phyloP scores from a whole-genome alignment of 305 asterid genomes.

The Fraxinus xanthoxyloides region DNA sequence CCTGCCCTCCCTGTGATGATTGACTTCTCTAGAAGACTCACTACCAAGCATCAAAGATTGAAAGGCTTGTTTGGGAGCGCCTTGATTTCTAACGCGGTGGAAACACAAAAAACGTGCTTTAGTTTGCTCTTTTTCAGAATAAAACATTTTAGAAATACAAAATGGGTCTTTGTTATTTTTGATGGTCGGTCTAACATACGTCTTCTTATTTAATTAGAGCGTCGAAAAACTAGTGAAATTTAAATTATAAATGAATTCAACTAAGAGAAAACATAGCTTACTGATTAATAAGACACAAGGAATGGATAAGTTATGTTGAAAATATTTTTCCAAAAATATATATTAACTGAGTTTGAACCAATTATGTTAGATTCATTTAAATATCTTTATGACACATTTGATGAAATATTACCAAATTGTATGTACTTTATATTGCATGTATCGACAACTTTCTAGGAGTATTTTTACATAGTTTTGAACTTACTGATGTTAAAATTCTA shows the following conservation, averaged over 20 bases:
- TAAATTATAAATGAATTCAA: too few relatives aligned
- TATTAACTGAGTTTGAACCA: not conserved
- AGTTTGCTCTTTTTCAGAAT: not conserved
- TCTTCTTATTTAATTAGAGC: not conserved
- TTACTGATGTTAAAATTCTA: not conserved
- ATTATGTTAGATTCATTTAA: too few relatives aligned
- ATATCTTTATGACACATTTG: too few relatives aligned
- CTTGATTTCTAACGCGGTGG: not conserved
- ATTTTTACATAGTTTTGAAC: not conserved
- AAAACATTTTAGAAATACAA: not conserved
- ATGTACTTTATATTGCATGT: too few relatives aligned
- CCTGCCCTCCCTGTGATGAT: conserved; percentile 41
- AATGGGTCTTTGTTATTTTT: not conserved
- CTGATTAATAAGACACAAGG: not conserved
- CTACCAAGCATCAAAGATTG: not conserved
- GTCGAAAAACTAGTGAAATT: not conserved
- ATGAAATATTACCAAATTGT: too few relatives aligned
- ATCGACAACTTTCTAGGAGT: not conserved
- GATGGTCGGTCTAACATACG: not conserved
- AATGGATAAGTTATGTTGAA: too few relatives aligned
- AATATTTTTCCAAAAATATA: not conserved
- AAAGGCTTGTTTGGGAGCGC: conserved; percentile 16
- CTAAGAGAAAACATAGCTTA: too few relatives aligned
- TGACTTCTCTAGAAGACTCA: conserved; percentile 39
- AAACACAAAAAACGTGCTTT: not conserved